A percentile compares a stretch with the other conserved stretches of the same genome.
These are phyloP conservation scores for Cornus florida DNA, from an alignment of 148 eudicot species.

Conservation along the genomic window DNA sequence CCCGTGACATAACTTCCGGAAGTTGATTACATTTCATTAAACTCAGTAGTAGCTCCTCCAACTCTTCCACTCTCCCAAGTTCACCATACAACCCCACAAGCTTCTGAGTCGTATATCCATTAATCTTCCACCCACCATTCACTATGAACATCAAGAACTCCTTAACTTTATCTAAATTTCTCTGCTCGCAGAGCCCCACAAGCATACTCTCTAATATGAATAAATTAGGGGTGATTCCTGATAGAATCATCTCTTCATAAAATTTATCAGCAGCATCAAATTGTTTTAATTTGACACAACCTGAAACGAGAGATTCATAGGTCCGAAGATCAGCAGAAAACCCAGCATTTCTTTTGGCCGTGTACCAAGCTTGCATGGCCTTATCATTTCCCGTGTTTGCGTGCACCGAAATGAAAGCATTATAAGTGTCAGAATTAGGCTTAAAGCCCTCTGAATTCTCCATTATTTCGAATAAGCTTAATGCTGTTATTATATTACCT, in stretches of 20 bases:
- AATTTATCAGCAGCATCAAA: constrained; percentile 33
- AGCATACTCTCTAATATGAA: constrained; percentile 38
- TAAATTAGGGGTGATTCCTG: constrained; percentile 41
- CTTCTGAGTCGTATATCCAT: constrained; percentile 19
- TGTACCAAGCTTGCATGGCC: constrained; percentile 44
- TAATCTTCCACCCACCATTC: constrained; percentile 26
- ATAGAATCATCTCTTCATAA: constrained; percentile 43
- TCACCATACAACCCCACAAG: constrained; percentile 29
- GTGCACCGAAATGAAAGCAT: constrained; percentile 39
- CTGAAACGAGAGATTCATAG: constrained; percentile 41
- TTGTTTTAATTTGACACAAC: constrained; percentile 27
- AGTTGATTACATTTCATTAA: constrained; percentile 27
- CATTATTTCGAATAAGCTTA: constrained; percentile 60
- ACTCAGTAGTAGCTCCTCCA: constrained; percentile 39
- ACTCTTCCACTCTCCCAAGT: constrained; percentile 30
- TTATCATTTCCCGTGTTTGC: constrained; percentile 40
- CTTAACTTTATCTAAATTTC: constrained; percentile 23
- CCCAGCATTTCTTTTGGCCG: constrained; percentile 36
- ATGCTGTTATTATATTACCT: constrained; percentile 41
- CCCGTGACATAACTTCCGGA: constrained; percentile 26
- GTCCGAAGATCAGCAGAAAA: constrained; percentile 38
- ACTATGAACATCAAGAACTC: constrained; percentile 29
- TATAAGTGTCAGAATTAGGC: constrained; percentile 46
- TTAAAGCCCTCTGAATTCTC: constrained; percentile 38
- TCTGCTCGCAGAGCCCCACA: constrained; percentile 28